Base-by-base conservation (phyloP, 345 rosid species). In the Eucalyptus marginata region DNA sequence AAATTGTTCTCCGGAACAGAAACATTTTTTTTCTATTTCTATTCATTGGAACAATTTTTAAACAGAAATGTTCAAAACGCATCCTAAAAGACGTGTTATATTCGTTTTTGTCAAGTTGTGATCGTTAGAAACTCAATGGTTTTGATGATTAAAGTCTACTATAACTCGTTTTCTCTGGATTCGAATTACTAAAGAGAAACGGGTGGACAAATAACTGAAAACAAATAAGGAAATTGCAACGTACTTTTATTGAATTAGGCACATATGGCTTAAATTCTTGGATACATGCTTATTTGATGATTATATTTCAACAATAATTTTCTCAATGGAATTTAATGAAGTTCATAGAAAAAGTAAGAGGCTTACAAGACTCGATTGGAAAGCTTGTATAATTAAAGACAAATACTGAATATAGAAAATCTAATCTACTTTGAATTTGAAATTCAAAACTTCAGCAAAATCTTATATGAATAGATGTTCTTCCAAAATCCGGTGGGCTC, bases 101-200 rank as follows among this genome's bases (percentile, higher is more conserved):
- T 18, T 3, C 0, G 4, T 52, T 52, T 52, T 52, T 52, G 56
- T 52, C 10, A 18, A 0, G 9, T 18, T 52, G 56, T 51, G 56
- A 52, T 52, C 0, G 10, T 52, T 1, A 52, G 4, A 52, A 52
- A 52, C 56, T 68, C 24, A 17, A 68, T 52, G 4, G 24, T 52
- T 52, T 17, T 52, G 24, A 52, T 52, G 24, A 52, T 52, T 52
- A 52, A 52, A 52, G 56, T 52, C 56, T 52, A 52, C 0, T 7
- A 18, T 52, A 18, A 51, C 4, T 51, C 2, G 9, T 0, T 1
- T 17, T 7, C 5, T 51, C 2, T 51, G 1, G 0, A 52, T 52
- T 52, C 56, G 10, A 52, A 52, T 33, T 33, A 33, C 80, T 4
- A 5, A 8, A 17, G 20, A 68, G 10, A 16, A 0, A 9, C 10